Percentiles rank a stretch among this genome's conserved stretches.
phyloP scores from a whole-genome alignment of 768 basidiomycete species.

The Termitomyces sp. region DNA sequence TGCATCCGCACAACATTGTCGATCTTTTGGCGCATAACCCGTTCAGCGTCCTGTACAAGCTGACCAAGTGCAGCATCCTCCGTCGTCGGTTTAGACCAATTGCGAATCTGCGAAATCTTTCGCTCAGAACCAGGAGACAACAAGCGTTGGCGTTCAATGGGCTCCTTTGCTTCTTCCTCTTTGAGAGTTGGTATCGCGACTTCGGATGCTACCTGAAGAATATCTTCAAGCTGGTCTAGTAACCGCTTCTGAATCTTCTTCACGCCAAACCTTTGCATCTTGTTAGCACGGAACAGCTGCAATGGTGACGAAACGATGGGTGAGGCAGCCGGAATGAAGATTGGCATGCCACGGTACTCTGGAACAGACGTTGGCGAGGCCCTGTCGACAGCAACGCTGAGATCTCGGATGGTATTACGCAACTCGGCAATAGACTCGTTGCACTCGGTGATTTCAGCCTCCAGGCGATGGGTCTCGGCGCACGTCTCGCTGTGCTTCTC shows the following conservation, averaged over 20 bases:
- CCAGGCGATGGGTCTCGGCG: slow-evolving; percentile 90
- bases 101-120: slow-evolving; percentile 76
- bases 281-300: slow-evolving; percentile 69
- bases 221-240: slow-evolving; percentile 83
- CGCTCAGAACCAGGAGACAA: slow-evolving; percentile 88
- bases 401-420: slow-evolving; percentile 78
- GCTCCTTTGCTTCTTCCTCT: slow-evolving; percentile 88
- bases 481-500: slow-evolving; percentile 99
- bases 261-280: slow-evolving; percentile 74
- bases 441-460: slow-evolving; percentile 90
- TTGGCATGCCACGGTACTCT: slow-evolving; percentile 86
- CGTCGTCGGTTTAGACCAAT: slow-evolving; percentile 81
- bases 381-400: slow-evolving; percentile 66
- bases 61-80: slow-evolving; percentile 83
- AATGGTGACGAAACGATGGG: slow-evolving; percentile 71
- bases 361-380: slow-evolving; percentile 61
- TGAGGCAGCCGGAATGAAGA: slow-evolving; percentile 69
- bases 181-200: slow-evolving; percentile 84
- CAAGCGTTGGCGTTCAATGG: slow-evolving; percentile 87
- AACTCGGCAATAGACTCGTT: slow-evolving; percentile 91
- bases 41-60: slow-evolving; percentile 82
- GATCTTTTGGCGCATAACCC: slow-evolving; percentile 88
- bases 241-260: slow-evolving; percentile 79
- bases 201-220: slow-evolving; percentile 72
- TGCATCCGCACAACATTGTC: slow-evolving; percentile 95